Evolutionary conservation across 2,329 filamentous ascomycete genomes (phyloP), one percentile per base, ranked within the genome.

Genomic region (Aureobasidium sp.): DNA sequence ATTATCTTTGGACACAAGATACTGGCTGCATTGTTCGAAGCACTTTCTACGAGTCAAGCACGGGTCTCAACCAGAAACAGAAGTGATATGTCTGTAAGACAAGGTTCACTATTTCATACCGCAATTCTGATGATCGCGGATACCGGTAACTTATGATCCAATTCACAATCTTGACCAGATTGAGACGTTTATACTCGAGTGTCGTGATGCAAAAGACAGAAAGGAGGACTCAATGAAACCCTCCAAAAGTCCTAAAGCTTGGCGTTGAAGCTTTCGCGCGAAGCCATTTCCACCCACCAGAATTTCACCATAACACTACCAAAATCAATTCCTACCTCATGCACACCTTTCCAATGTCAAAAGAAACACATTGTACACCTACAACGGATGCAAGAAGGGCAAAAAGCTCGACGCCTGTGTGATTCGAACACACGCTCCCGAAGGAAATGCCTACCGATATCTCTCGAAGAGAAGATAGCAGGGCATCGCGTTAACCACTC

Each of bases 361-460:
- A 26, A 46, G 1, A 46, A 43, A 15, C n/a, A 46, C 20, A 26
- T 46, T 26, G 10, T 46, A 13, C 4, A 15, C 20, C 3, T 46
- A 8, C 5, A 6, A 1, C 0, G 1, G 0, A 4, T 26, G 5
- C 13, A 29, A 29, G 20, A 47, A 44, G 26, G 13, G 15, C 46
- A 48, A 48, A 47, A 48, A 32, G 26, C 4, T 32, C 66, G 66
- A 68, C 61, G 72, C 73, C 73, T 75, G 71, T 70, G 72, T 71
- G 73, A 75, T 75, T 75, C 73, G 73, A 75, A 75, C 73, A 71
- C 71, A 71, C 71, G 73, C 73, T 72, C 73, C 72, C 73, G 73
- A 75, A 71, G 71, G 71, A 71, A 74, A 71, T 71, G 70, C 68
- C 70, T 71, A 37, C 34, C 34, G 34, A 37, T 37, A 37, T 37